Evolutionary conservation across 2,329 filamentous ascomycete species (phyloP), one percentile per base, ranked within the genome.

Genomic region (Beauveria sp.): DNA sequence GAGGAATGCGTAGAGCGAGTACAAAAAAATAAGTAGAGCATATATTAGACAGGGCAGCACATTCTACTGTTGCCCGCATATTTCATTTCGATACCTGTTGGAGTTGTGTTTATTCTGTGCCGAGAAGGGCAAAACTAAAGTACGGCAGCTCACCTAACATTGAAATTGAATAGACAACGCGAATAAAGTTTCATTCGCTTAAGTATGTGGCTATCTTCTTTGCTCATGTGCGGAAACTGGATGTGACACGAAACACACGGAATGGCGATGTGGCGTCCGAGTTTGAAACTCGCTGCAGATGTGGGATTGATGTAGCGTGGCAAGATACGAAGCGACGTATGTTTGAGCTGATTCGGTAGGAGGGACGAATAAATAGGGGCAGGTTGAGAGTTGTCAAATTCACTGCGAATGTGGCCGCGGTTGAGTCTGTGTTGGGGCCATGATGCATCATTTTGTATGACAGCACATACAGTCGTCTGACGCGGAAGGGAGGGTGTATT

Each of bases 11-110:
- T 16, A 50, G 24, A 43, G 45, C 28, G 22, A 22, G 38, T 18
- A 18, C n/a, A 31, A 42, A 28, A 49, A 40, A 5, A 40, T 2
- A 16, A 24, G 22, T 28, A 42, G n/a, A 57, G 26, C 28, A 58
- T 38, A 50, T 34, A 58, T 42, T 58, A 58, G 55, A 58, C 28
- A 58, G 55, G 28, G n/a, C 28, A n/a, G 20, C 55, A 40, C 34
- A 5, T 8, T 5, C 4, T 20, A 43, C 18, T 18, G 40, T 28
- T 20, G 55, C 45, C 55, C 5, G n/a, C 8, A 50, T 24, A 22
- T 28, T 49, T 22, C 55, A 58, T 50, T 50, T 58, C 49, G 55
- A 58, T 58, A 58, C 45, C 45, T 58, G 31, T 48, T 26, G 18
- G 22, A 45, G 18, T 18, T 43, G 51, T 16, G 43, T 31, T 45